These are phyloP conservation scores for Bacidia gigantensis DNA, from an alignment of 495 filamentous ascomycete species.

Conservation along the genomic window DNA sequence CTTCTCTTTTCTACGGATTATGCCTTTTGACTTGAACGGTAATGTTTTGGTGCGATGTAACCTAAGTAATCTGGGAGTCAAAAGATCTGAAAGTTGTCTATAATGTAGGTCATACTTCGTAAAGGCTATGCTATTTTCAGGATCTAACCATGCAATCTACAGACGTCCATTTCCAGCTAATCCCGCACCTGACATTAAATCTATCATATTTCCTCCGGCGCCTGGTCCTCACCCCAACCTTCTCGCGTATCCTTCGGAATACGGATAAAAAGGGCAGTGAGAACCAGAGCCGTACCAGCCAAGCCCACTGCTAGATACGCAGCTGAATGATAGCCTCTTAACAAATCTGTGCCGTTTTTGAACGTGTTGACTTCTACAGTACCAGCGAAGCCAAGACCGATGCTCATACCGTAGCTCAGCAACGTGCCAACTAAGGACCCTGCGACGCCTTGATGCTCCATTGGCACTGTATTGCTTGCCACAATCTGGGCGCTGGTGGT, in stretches of 20 bases:
- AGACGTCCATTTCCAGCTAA: neutral
- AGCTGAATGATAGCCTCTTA: slow-evolving; percentile 29
- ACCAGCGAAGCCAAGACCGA: slow-evolving; percentile 37
- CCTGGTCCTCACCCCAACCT: slow-evolving; percentile 25
- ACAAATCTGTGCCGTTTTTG: slow-evolving; percentile 10
- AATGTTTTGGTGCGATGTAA: neutral
- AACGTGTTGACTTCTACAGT: slow-evolving; percentile 31
- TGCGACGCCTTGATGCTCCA: slow-evolving; percentile 37
- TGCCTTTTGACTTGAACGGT: too few relatives aligned
- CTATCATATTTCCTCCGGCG: neutral
- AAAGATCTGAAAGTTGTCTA: neutral
- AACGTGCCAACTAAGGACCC: slow-evolving; percentile 35
- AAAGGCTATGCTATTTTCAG: too few relatives aligned
- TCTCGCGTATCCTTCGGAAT: slow-evolving; percentile 31
- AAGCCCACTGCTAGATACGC: slow-evolving; percentile 33
- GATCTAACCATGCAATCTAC: neutral
- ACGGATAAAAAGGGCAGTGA: slow-evolving; percentile 28
- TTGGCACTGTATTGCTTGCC: slow-evolving; percentile 36
- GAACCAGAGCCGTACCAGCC: slow-evolving; percentile 25
- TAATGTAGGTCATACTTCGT: too few relatives aligned
- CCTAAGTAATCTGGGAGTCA: neutral
- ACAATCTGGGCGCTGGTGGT: slow-evolving; percentile 41
- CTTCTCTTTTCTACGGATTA: too few relatives aligned
- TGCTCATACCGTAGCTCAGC: slow-evolving; percentile 34
- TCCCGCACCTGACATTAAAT: neutral